phyloP scores from a whole-genome alignment of 352 stramenopile species.

The Pythium aphanidermatum region DNA sequence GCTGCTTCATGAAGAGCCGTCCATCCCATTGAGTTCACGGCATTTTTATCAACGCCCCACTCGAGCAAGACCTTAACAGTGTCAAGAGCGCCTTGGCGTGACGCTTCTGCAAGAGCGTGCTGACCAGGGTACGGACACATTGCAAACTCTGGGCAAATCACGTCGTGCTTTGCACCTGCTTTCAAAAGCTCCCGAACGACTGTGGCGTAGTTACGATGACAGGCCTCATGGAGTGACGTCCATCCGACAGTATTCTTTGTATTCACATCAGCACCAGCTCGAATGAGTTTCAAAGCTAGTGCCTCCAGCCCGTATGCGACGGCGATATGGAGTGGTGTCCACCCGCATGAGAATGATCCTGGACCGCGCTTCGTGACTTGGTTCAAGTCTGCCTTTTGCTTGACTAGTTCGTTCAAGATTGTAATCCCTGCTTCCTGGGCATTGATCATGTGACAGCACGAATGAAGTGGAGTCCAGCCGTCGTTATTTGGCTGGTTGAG shows the following conservation, averaged over 20 bases:
- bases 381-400: conserved; percentile 53
- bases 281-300: conserved; percentile 70
- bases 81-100: conserved; percentile 52
- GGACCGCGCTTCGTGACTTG: conserved; percentile 56
- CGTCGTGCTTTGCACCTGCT: conserved; percentile 49
- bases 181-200: conserved; percentile 62
- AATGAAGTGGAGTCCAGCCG: conserved; percentile 73
- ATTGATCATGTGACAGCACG: conserved; percentile 67
- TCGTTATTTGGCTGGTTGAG: conserved; percentile 71
- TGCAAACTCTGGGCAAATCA: conserved; percentile 72
- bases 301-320: conserved; percentile 71
- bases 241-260: conserved; percentile 64
- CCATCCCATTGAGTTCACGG: conserved; percentile 64
- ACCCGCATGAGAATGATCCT: conserved; percentile 70
- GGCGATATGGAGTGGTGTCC: conserved; percentile 72
- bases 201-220: conserved; percentile 58
- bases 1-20: conserved; percentile 74
- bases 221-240: conserved; percentile 73
- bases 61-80: conserved; percentile 73
- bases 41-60: conserved; percentile 76
- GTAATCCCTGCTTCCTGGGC: conserved; percentile 62
- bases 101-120: conserved; percentile 54
- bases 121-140: conserved; percentile 74
- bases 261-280: conserved; percentile 58
- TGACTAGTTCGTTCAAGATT: conserved; percentile 63